These are phyloP conservation scores for Cladochytrium tenue DNA, from an alignment of 371 early-diverging fungal genomes.

Conservation along the genomic window DNA sequence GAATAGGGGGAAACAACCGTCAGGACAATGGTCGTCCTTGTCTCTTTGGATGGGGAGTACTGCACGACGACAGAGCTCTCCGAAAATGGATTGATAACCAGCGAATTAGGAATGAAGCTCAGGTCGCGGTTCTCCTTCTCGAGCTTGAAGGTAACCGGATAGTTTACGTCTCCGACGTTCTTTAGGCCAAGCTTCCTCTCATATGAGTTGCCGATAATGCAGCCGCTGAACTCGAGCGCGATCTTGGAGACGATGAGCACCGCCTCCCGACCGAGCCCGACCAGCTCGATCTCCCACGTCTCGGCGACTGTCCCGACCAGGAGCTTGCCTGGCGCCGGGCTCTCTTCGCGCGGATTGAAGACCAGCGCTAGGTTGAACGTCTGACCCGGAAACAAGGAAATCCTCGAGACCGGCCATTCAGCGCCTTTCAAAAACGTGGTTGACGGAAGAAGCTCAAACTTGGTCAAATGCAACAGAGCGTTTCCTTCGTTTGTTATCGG, in stretches of 20 bases:
- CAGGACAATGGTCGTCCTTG: constrained; percentile 44
- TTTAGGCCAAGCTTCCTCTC: constrained; percentile 57
- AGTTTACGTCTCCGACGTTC: constrained; percentile 64
- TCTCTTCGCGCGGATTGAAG: constrained; percentile 61
- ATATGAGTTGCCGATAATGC: constrained; percentile 61
- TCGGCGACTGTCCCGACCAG: constrained; percentile 52
- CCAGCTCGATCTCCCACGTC: constrained; percentile 56
- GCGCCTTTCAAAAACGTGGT: constrained; percentile 54
- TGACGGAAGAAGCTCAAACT: constrained; percentile 51
- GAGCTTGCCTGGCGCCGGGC: constrained; percentile 48
- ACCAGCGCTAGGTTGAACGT: constrained; percentile 55
- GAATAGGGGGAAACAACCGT: constrained; percentile 58
- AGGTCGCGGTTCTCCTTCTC: constrained; percentile 50
- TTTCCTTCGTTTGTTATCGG: constrained; percentile 65
- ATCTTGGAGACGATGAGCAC: constrained; percentile 58
- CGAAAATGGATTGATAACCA: constrained; percentile 54
- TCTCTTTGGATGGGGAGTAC: constrained; percentile 49
- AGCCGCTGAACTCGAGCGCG: constrained; percentile 52
- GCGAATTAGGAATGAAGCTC: constrained; percentile 44
- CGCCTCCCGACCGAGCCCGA: constrained; percentile 60
- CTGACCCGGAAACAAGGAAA: constrained; percentile 54
- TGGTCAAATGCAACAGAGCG: constrained; percentile 53
- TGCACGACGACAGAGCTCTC: constrained; percentile 47
- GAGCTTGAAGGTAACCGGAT: constrained; percentile 56
- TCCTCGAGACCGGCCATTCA: constrained; percentile 49